Evolutionary conservation across 495 filamentous ascomycete genomes (phyloP), one percentile per base, ranked within the genome.

Genomic region (Neurospora sp.): DNA sequence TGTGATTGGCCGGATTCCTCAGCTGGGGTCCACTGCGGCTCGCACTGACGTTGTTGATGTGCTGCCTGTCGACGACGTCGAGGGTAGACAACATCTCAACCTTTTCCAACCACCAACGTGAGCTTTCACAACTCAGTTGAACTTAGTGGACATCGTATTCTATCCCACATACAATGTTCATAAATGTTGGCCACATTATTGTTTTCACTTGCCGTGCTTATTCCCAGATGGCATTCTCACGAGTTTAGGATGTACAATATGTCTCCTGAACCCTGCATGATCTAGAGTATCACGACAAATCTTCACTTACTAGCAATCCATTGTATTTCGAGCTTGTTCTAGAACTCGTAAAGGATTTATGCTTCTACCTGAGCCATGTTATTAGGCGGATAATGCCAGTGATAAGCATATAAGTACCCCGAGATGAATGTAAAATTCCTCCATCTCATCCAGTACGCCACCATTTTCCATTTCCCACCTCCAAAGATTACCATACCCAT

Each of bases 11-110:
- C 69, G 28, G 36, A 42, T 38, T 31, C 40, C 71, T 71, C 71
- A 69, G 69, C 70, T 38, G n/a, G 73, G 48, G 42, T 43, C 74
- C 74, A 72, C 62, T 73, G 62, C 73, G 72, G 72, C 77, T 71
- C 71, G 71, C 75, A 76, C 77, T 80, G 79, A 81, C 79, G 79
- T 81, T 81, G 77, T 80, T 78, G 74, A 79, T 75, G 78, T 80
- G 79, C 74, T 81, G 79, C 79, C 79, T 81, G 75, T 48, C 72
- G 72, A 62, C 54, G 48, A 59, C 48, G 48, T 59, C 48, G 4
- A 59, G 24, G 48, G 54, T 66, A 36, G 54, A 19, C 54, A 66
- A 34, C 15, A 59, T 59, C 45, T 19, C 42, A 9, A n/a, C 21
- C n/a, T 21, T 21, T 48, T n/a, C n/a, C 8, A 24, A 24, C 45